Evolutionary conservation across 2,329 filamentous ascomycete species (phyloP), one percentile per base, ranked within the genome.

Genomic region (Mycosphaerella sp.): DNA sequence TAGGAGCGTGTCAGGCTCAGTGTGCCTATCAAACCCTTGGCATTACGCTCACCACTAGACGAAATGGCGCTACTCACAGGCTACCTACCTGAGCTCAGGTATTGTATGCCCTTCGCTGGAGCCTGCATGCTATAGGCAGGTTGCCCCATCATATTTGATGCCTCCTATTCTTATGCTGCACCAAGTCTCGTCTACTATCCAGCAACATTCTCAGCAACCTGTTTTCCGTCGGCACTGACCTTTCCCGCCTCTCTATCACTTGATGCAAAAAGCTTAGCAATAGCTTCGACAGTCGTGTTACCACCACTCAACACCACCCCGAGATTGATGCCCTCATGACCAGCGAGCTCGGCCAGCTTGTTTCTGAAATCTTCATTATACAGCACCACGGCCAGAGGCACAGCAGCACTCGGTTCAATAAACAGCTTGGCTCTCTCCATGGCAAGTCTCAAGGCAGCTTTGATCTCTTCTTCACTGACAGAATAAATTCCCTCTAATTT

Each of bases 381-480:
- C 61, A 97, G 73, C 49, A 84, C 85, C 6, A 88, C 87, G 0
- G 92, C 93, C 56, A 97, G 70, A 1, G 83, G 82, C n/a, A 96
- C 91, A 2, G 85, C 89, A 0, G 87, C 82, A 70, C 86, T 91
- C 21, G 92, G 92, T 77, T 97, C 92, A 10, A 96, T 83, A 21
- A 96, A 83, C 45, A 95, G 74, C 80, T 97, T 96, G 78, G 93
- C 83, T 54, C 91, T 76, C 79, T 97, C 92, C 58, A 91, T 74
- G 34, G 95, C 85, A 58, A 97, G 71, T 57, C 80, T 74, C 80
- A 95, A 79, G 10, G 91, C 86, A 21, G 76, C 78, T 65, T 80
- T 79, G 69, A 97, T 96, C 76, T 95, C 82, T 51, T 85, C 83
- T 70, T 97, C 92, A 1, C 78, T 82, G 1, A 95, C 92, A 52